Base-by-base conservation (phyloP, 2,329 filamentous ascomycete genomes). In the Aureobasidium leucospermi region DNA sequence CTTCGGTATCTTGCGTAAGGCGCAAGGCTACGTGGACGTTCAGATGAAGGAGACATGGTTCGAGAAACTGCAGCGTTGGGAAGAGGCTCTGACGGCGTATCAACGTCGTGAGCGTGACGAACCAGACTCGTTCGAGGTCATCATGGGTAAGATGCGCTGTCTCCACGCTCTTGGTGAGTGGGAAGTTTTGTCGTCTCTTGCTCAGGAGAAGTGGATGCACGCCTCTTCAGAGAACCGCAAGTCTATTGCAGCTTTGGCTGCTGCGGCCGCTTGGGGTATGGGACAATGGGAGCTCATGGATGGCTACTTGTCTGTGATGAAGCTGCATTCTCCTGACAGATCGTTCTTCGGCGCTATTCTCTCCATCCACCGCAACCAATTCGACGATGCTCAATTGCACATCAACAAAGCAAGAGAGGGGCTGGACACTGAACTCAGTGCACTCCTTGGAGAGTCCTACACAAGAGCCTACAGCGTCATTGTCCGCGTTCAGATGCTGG, bases 131-230 rank as follows among this genome's bases (percentile, higher is more conserved):
- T 90, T 99, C 62, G 94, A 97, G 62, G 90, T 99, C 58, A 91
- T 96, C 36, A 97, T 99, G 92, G 94, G 94, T 65, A 99, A 99
- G 76, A 99, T 99, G 94, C 86, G 94, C 49, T 99, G 94, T 80
- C 77, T 97, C 64, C 94, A 99, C 71, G 95, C 94, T 8, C 81
- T 99, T 38, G 94, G 94, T 63, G 94, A 99, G 73, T 99, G 94
- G 94, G 95, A 97, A 66, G 85, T 90, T 4, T 80, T 99, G 15
- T 95, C 93, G 0, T 86, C 85, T 51, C 80, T 99, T 58, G 93
- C 92, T 0, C 88, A 95, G 69, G 91, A 92, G 70, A 96, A 93
- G 55, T 99, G 94, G 94, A 85, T 89, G 65, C 91, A 92, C 70
- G 94, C 93, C 7, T 86, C 86, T 4, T 82, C 88, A 5, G 94